Percentiles rank a stretch among this genome's conserved stretches.
Evolutionary conservation across 106 monocot genomes (phyloP).

Genomic region (Amphibolis antarctica): DNA sequence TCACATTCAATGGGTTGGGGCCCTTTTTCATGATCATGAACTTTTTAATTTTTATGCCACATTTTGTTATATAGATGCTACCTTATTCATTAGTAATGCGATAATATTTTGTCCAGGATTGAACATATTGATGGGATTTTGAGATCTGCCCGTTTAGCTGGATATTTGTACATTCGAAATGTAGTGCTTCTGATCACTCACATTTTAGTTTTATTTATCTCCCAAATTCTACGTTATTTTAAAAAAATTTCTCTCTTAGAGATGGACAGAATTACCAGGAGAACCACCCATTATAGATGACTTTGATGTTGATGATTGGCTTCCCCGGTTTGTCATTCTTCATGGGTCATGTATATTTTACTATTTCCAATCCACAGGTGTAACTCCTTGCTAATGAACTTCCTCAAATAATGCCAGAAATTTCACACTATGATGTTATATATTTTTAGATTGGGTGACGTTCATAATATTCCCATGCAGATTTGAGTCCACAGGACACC

Average conservation of each 20-base stretch:
- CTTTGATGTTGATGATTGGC: conserved; percentile 79
- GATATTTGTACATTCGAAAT: conserved; percentile 74
- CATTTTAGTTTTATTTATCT: background rate
- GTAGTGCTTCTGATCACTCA: conserved; percentile 25
- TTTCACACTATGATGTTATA: background rate
- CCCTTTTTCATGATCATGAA: background rate
- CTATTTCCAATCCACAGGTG: conserved; percentile 81
- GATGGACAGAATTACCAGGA: conserved; percentile 84
- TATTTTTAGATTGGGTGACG: background rate
- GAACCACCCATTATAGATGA: conserved; percentile 95
- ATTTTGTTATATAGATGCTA: background rate
- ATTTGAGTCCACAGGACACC: conserved; percentile 84
- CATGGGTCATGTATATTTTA: conserved; percentile 66
- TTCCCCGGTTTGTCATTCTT: conserved; percentile 84
- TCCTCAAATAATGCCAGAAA: background rate
- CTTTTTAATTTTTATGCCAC: background rate
- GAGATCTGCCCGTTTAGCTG: conserved; percentile 60
- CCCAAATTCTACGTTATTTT: background rate
- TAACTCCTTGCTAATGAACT: background rate
- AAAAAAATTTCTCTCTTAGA: conserved; percentile 21
- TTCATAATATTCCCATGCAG: conserved; percentile 17
- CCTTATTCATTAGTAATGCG: background rate
- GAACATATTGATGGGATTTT: conserved; percentile 88
- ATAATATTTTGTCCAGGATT: conserved; percentile 28
- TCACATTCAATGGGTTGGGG: background rate